These are phyloP conservation scores for Apophysomyces elegans DNA, from an alignment of 371 early-diverging fungal genomes.

Conservation along the genomic window DNA sequence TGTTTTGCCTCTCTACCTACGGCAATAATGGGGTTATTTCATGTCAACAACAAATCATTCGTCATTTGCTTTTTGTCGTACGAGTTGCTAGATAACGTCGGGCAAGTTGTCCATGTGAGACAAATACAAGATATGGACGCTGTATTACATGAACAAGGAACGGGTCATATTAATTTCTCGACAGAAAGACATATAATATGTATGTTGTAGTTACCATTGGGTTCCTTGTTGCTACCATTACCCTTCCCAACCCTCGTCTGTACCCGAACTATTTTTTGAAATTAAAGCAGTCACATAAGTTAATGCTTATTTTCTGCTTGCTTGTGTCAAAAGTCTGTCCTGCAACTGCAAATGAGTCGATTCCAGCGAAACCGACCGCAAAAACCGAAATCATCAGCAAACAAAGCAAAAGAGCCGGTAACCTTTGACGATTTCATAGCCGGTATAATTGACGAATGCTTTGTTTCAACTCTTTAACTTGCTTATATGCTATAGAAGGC, in stretches of 20 bases:
- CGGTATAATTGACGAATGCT: constrained; percentile 22
- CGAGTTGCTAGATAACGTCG: background rate
- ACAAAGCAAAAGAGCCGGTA: constrained; percentile 43
- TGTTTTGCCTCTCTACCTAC: constrained; percentile 8
- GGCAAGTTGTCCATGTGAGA: background rate
- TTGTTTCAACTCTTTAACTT: constrained; percentile 6
- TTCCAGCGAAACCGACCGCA: constrained; percentile 17
- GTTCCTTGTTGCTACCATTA: background rate
- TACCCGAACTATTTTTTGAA: background rate
- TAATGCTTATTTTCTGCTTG: background rate
- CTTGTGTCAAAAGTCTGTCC: background rate
- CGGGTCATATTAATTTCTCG: background rate
- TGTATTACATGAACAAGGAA: background rate
- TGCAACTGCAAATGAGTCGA: constrained; percentile 9
- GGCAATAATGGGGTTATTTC: no score
- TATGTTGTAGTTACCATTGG: background rate
- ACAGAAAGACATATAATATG: background rate
- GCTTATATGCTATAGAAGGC: constrained; percentile 49
- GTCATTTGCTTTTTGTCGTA: background rate
- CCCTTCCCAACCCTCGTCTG: background rate
- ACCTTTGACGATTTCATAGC: constrained; percentile 54
- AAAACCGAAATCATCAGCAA: constrained; percentile 31
- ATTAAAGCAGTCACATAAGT: background rate
- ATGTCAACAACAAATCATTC: no score
- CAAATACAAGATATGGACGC: background rate